Base-by-base conservation (phyloP, 805 yeast species). In the Ogataea allantospora region DNA sequence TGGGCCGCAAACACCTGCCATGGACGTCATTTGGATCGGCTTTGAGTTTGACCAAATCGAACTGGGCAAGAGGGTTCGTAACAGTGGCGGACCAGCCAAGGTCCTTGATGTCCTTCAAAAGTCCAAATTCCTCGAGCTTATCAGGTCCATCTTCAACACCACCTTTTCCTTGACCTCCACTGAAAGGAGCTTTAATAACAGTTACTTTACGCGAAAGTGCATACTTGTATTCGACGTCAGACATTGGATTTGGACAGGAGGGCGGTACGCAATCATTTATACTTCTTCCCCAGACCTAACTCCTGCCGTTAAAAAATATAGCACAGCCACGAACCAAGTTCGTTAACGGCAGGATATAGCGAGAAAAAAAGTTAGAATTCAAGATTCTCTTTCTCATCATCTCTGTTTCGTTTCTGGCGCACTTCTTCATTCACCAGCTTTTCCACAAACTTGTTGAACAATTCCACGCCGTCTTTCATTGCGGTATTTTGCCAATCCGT, bases 71-170 rank as follows among this genome's bases (percentile, higher is more conserved):
- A 7, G 93, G 87, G 16, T 75, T 70, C 13, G 59, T 65, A 18
- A 81, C 51, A 1, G 62, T 44, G 11, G 78, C 70, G 10, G 68
- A 58, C 96, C 96, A 91, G 15, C 91, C 95, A 32, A 91, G 68
- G 2, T 68, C 65, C 45, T 75, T 63, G 38, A 91, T 57, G 53
- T 84, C 83, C 17, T 68, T 48, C 44, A 75, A 68, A 42, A 91
- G 68, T 4, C 96, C 96, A 37, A 77, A 75, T 44, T 82, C 73
- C 31, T 88, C 61, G 48, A 91, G 67, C 61, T 77, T 83, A 43
- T 79, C 75, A n/a, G 99, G 98, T 23, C 97, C 99, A 34, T 78
- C 73, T 57, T 91, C 99, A 26, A 91, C 97, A 47, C 99, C 99
- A 16, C 80, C 75, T 57, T 87, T 86, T 27, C 88, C 89, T 63